Evolutionary conservation across 306 rosid genomes (phyloP).

Genomic region (Sophora flavescens): DNA sequence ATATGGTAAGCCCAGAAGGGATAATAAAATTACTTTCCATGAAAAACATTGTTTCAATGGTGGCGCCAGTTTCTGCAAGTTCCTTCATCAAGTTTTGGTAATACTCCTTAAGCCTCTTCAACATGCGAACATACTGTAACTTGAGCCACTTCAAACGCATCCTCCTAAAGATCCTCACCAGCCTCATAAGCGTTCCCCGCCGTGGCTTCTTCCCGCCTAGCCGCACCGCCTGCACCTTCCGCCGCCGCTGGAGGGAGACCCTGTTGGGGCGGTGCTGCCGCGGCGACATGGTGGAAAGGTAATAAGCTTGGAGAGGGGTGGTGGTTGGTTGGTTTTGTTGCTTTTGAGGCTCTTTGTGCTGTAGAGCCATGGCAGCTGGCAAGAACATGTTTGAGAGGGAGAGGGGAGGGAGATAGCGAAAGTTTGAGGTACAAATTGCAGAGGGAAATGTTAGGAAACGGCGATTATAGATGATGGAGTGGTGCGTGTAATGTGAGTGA

Average conservation of each 20-base stretch:
- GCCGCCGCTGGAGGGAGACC: conserved; percentile 52
- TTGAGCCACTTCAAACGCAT: conserved; percentile 66
- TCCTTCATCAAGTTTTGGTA: conserved; percentile 58
- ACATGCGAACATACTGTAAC: conserved; percentile 51
- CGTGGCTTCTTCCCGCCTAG: conserved; percentile 64
- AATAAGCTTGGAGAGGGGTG: neutral
- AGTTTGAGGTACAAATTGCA: neutral
- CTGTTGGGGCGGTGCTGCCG: conserved; percentile 43
- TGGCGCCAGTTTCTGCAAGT: conserved; percentile 55
- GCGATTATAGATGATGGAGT: too few relatives aligned
- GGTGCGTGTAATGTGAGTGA: conserved; percentile 17
- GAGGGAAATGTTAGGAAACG: too few relatives aligned
- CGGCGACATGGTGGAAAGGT: conserved; percentile 1
- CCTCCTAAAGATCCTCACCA: conserved; percentile 50
- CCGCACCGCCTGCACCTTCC: conserved; percentile 50
- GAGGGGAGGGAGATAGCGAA: neutral
- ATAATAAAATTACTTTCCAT: conserved; percentile 71
- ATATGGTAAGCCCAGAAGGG: conserved; percentile 64
- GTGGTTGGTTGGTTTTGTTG: neutral
- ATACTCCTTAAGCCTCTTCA: conserved; percentile 58
- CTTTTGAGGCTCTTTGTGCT: conserved; percentile 30
- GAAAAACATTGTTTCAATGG: conserved; percentile 60
- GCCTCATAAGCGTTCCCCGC: conserved; percentile 25
- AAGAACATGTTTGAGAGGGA: conserved; percentile 20
- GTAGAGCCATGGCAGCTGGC: conserved; percentile 50